Percentiles rank a stretch among this genome's conserved stretches.
These are phyloP conservation scores for Intubia oerlemansii DNA, from an alignment of 2,329 filamentous ascomycete genomes.

Conservation along the genomic window DNA sequence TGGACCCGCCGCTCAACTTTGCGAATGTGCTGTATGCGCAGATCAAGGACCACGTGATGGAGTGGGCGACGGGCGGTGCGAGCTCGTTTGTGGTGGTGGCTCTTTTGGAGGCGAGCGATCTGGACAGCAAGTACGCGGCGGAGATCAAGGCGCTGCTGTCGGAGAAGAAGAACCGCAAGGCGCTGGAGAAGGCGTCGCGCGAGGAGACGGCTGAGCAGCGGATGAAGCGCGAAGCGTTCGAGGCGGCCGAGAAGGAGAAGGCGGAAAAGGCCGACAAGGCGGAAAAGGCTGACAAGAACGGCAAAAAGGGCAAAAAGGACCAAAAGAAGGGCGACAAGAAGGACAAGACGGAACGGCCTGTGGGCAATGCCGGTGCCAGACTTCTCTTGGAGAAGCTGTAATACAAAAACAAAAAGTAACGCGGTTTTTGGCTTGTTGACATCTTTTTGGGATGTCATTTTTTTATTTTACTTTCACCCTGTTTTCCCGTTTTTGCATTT, in stretches of 20 bases:
- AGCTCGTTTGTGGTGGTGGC: constrained; percentile 75
- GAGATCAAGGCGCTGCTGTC: constrained; percentile 49
- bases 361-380: constrained; percentile 40
- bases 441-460: no score
- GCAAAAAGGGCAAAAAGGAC: constrained; percentile 24
- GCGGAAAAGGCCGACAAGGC: constrained; percentile 22
- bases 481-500: no score
- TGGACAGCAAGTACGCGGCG: constrained; percentile 46
- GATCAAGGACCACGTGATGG: constrained; percentile 51
- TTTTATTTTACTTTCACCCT: no score
- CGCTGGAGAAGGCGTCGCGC: constrained; percentile 43
- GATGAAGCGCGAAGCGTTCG: constrained; percentile 16
- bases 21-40: constrained; percentile 60
- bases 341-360: constrained; percentile 14
- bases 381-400: constrained; percentile 35
- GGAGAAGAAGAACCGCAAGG: constrained; percentile 53
- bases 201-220: constrained; percentile 34
- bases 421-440: no score
- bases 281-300: constrained; percentile 23
- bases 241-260: constrained; percentile 25
- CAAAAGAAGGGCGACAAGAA: constrained; percentile 14
- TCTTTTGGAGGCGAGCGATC: constrained; percentile 49
- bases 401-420: not conserved
- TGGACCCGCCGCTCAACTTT: constrained; percentile 63
- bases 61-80: constrained; percentile 61